Evolutionary conservation across 1,284 basidiomycete species (phyloP), one percentile per base, ranked within the genome.

Genomic region (Cryptococcus jaspeensis): DNA sequence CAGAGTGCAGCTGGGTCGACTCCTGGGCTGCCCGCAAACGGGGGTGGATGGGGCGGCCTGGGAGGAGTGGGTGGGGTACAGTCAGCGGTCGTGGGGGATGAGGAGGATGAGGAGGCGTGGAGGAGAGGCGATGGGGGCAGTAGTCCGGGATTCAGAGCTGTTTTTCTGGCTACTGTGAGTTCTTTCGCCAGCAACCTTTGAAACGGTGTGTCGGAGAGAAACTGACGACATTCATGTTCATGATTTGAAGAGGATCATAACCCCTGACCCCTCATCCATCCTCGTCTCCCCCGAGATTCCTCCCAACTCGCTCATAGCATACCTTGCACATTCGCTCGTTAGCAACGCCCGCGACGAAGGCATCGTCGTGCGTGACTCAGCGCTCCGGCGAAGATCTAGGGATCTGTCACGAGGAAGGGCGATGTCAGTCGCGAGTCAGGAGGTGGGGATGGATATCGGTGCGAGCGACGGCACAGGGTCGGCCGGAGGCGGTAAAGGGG

Each of bases 211-310:
- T 9, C 5, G 28, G 28, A 20, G 2, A 16, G 11, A 47, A n/a
- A n/a, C 23, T 47, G 25, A 47, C 13, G 13, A 16, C 18, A 5
- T 32, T 4, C 28, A 32, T 32, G 28, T 32, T 5, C 28, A 9
- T 32, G 28, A 32, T 32, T 4, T 15, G 28, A 47, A 73, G n/a
- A 85, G 92, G 1, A 87, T 94, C 38, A 89, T 94, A 85, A 90
- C 89, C 0, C 82, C 85, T 2, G 90, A 90, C 64, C 84, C 89
- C 0, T 79, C 81, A 12, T 90, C 88, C 59, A 84, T 93, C 52
- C 81, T 93, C 2, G 79, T 83, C 1, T 85, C 88, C 64, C 81
- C 84, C 52, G 86, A 85, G 0, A 80, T 76, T 6, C 86, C 86
- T 13, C 84, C 86, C 0, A 81, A 84, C 16, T 78, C 82, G 0